Base-by-base conservation (phyloP, 148 eudicot species). In the Chenopodium quinoa region DNA sequence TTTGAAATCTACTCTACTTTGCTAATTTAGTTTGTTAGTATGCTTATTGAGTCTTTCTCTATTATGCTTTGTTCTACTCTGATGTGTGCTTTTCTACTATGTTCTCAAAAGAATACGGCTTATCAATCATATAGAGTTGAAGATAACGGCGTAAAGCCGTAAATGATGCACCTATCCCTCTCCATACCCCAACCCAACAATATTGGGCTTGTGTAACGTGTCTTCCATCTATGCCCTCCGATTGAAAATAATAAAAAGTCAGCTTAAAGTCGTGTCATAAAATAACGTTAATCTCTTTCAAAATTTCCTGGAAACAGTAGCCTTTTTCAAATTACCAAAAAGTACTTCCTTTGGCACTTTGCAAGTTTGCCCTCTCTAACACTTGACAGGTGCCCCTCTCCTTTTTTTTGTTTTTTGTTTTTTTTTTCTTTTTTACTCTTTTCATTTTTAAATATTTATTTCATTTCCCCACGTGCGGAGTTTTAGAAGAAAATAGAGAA, bases 281-380 rank as follows among this genome's bases (percentile, higher is more conserved):
- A 10, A 50, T 16, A 10, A 12, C 54, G 16, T 48, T 48, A 50
- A 50, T 16, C 12, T 50, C 14, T 56, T 68, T 68, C 44, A 76
- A 12, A 32, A 22, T 76, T 62, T 60, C 56, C 25, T 40, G 79
- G 79, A 77, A 77, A 64, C 65, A 65, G 80, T 25, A 25, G 10
- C 34, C 16, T 12, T 77, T 23, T 64, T 34, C 17, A 40, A 65
- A 56, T 63, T 77, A 77, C 46, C 19, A 60, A 23, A 77, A 77
- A 44, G 60, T 48, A 77, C 80, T 11, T 65, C 47, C 20, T 20
- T 65, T 40, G 9, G 22, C 71, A 1, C 50, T 77, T 19, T 13
- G 58, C 72, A 0, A 1, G 31, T 77, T 19, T 13, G 58, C 72
- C 0, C 10, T 1, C 20, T 75, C 7, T 10, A 19, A 8, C 60